Evolutionary conservation across 768 basidiomycete genomes (phyloP).

Genomic region (Suillus occidentalis): DNA sequence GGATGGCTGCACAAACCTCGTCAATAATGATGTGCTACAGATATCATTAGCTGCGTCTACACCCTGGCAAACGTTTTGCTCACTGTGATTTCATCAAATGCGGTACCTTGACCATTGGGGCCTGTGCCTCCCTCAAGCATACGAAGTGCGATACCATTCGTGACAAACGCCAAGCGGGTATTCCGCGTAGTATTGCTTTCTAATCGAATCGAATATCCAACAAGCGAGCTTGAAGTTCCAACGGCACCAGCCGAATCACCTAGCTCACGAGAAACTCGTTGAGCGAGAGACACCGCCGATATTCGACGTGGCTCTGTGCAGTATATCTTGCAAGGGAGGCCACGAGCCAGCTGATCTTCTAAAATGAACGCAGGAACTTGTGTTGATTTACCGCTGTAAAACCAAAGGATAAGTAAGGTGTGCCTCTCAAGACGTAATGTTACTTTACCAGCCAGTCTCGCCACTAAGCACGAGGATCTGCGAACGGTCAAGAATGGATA

Average conservation of each 20-base stretch:
- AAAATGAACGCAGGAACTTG: constrained; percentile 94
- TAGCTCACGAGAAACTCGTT: constrained; percentile 88
- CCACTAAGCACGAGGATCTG: constrained; percentile 89
- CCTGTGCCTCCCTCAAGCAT: constrained; percentile 92
- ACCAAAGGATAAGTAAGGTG: constrained; percentile 7
- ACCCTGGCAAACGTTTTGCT: constrained; percentile 20
- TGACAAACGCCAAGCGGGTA: constrained; percentile 82
- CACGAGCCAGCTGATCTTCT: constrained; percentile 81
- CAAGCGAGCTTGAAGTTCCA: constrained; percentile 74
- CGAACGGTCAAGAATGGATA: constrained; percentile 63
- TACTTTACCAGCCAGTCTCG: constrained; percentile 68
- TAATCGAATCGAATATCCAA: constrained; percentile 93
- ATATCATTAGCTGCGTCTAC: constrained; percentile 5
- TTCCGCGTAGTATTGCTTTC: constrained; percentile 83
- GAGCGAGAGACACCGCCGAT: constrained; percentile 93
- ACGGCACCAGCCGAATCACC: constrained; percentile 81
- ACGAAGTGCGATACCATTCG: constrained; percentile 92
- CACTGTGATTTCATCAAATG: constrained; percentile 95
- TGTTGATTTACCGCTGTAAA: constrained; percentile 89
- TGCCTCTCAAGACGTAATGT: constrained; percentile 40
- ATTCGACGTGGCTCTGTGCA: constrained; percentile 96
- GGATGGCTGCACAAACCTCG: constrained; percentile 52
- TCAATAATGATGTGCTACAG: constrained; percentile 90
- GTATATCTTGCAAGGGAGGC: constrained; percentile 84
- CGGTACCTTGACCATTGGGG: constrained; percentile 65